Base-by-base conservation (phyloP, 306 rosid genomes). In the Clitoria ternatea region DNA sequence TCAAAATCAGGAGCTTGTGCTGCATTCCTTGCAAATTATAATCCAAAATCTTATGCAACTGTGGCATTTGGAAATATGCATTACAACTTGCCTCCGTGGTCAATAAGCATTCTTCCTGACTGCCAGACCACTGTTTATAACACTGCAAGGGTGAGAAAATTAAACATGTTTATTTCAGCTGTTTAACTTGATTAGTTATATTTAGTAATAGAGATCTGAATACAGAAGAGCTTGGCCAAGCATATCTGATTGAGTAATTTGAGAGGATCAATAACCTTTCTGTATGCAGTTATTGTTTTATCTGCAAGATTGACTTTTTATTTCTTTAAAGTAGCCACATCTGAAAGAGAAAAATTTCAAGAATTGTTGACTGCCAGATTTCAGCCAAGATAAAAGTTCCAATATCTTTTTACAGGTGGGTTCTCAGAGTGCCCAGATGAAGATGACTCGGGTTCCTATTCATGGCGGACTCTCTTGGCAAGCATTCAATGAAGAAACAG, bases 11-110 rank as follows among this genome's bases (percentile, higher is more conserved):
- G 97, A 77, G 87, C 89, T 42, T 95, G 99, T 78, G 92, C 99
- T 35, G 97, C 99, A 50, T 95, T 95, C 83, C 97, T 95, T 48
- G 79, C 97, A 66, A 95, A 95, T 72, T 91, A 91, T 78, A 87
- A 91, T 55, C 90, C 84, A 23, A 80, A 77, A 70, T 81, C 95
- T 27, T 95, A 9, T 55, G 90, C 91, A 61, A 91, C 83, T 12
- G 96, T 95, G 66, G 74, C 92, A 32, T 95, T 86, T 69, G 90
- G 96, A 71, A 83, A 83, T 50, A 74, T 78, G 96, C 99, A 91
- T 84, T 95, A 95, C 86, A 91, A 95, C 75, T 64, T 95, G 49
- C 99, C 97, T 64, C 99, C 99, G 17, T 95, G 99, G 99, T 95
- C 97, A 67, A 83, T 89, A 68, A 95, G 97, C 83, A 91, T 95